Evolutionary conservation across 2,329 filamentous ascomycete genomes (phyloP).

Genomic region (Drechslerella dactyloides): DNA sequence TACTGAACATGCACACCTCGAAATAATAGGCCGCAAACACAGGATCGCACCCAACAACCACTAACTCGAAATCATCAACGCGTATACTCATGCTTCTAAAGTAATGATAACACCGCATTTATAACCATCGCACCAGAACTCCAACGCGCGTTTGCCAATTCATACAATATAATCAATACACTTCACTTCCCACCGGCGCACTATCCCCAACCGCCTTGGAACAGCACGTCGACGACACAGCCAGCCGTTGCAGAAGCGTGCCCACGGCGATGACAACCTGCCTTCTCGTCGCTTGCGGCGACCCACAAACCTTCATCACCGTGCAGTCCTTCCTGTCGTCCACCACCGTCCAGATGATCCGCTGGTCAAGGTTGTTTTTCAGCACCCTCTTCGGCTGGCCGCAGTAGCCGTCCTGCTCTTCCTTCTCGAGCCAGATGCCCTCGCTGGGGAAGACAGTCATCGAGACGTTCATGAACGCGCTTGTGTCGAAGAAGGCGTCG

Average conservation of each 20-base stretch:
- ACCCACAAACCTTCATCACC: constrained; percentile 35
- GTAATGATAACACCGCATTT: no score
- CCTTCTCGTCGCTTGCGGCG: constrained; percentile 37
- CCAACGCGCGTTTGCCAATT: no score
- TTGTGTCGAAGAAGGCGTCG: constrained; percentile 38
- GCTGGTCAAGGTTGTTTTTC: constrained; percentile 38
- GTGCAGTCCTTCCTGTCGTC: constrained; percentile 47
- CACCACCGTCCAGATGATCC: constrained; percentile 43
- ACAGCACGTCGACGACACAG: constrained; percentile 42
- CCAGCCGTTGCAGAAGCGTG: constrained; percentile 39
- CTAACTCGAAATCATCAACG: no score
- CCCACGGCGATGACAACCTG: constrained; percentile 48
- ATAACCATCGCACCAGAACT: no score
- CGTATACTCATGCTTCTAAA: no score
- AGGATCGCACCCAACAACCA: no score
- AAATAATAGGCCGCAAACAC: no score
- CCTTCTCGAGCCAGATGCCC: constrained; percentile 41
- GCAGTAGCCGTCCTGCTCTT: constrained; percentile 37
- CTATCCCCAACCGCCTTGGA: constrained; percentile 24
- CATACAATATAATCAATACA: no score
- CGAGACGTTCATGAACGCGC: constrained; percentile 46
- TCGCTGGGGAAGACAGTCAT: constrained; percentile 36
- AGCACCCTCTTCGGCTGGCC: constrained; percentile 41
- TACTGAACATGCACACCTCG: no score
- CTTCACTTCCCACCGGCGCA: neutral